A percentile compares a stretch with the other conserved stretches of the same genome.
phyloP scores from a whole-genome alignment of 208 protist genomes.

The Trichomonas gallinae region DNA sequence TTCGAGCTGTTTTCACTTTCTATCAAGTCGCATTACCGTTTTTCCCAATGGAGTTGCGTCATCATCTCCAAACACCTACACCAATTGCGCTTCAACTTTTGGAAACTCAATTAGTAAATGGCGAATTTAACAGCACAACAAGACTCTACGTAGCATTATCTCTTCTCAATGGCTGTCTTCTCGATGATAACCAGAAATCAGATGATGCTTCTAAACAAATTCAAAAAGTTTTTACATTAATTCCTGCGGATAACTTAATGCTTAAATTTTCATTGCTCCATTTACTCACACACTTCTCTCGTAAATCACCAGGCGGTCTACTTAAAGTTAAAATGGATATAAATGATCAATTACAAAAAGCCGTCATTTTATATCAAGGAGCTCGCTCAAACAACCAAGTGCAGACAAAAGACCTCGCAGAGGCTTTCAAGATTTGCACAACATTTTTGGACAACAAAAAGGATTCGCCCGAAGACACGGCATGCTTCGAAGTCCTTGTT shows the following conservation, averaged over 20 bases:
- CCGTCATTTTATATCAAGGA: neutral
- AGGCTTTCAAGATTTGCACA: neutral
- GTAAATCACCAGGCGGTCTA: neutral
- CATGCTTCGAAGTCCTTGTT: neutral
- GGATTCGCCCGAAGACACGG: neutral
- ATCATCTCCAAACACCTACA: neutral
- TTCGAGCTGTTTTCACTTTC: neutral
- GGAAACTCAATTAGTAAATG: neutral
- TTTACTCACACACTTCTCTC: neutral
- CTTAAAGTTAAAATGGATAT: neutral
- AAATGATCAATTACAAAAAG: constrained; percentile 22
- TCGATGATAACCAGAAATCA: neutral
- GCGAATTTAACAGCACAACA: neutral
- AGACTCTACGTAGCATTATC: neutral
- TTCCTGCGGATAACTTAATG: neutral
- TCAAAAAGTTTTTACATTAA: neutral
- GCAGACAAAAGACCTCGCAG: neutral
- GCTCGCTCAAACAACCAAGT: neutral
- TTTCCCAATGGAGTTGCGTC: neutral
- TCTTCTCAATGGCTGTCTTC: neutral
- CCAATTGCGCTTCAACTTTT: neutral
- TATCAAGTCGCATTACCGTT: constrained; percentile 7
- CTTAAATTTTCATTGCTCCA: neutral
- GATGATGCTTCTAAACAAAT: constrained; percentile 7
- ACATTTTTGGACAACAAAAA: neutral